Evolutionary conservation across 2,329 filamentous ascomycete species (phyloP), one percentile per base, ranked within the genome.

Genomic region (Phyllosticta citrichinensis): DNA sequence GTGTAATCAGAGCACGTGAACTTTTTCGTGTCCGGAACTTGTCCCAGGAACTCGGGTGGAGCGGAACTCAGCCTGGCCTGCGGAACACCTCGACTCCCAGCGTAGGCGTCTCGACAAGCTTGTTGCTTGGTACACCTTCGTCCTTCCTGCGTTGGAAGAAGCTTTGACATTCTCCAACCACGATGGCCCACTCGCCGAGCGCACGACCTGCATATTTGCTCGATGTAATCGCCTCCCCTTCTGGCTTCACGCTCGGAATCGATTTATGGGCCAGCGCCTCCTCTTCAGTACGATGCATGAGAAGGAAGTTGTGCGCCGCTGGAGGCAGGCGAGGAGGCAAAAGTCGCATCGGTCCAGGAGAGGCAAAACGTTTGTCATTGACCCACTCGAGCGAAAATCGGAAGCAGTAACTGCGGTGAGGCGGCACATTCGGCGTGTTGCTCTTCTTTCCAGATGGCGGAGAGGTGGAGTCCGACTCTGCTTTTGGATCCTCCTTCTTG

Each of bases 131-230:
- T 10, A 91, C 83, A 53, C 89, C 89, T 70, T 94, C 89, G 55
- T 85, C 84, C 57, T 85, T 85, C 60, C 89, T 81, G 54, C 89
- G 80, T 62, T 93, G 88, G 33, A 91, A 84, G 72, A 93, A 94
- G 68, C 85, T 89, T 74, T 92, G 90, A 76, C 86, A 90, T 71
- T 94, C 89, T 61, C 83, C 82, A 17, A 91, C 84, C 20, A 93
- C 82, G 19, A 89, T 76, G 20, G 81, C 79, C 89, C 89, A 94
- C 72, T 94, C 89, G 0, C 88, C 88, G 53, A 94, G 78, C 0
- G 89, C 86, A 20, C 88, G 81, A 1, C 89, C 89, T 2, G 83
- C 78, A 70, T 93, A 87, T 62, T 80, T 80, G 63, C 81, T 82
- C 5, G 72, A 73, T 2, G 68, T 72, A 19, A 64, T 67, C 14